A percentile compares a stretch with the other conserved stretches of the same genome.
Evolutionary conservation across 148 eudicot genomes (phyloP).

Genomic region (Tetragonia tetragonoides): DNA sequence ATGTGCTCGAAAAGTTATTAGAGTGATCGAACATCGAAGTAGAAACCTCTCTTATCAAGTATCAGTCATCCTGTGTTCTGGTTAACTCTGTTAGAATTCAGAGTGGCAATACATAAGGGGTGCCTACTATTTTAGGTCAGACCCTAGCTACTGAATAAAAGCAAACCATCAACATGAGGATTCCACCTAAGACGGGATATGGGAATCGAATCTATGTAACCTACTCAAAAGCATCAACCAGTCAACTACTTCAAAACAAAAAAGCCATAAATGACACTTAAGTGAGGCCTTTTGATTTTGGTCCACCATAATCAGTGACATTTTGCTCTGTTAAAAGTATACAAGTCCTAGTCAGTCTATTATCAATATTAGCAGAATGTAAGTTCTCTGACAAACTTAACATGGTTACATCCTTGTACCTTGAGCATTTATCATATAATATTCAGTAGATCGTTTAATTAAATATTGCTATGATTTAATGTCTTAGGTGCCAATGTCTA

Average conservation of each 20-base stretch:
- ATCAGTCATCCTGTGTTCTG: not conserved
- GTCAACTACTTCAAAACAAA: not conserved
- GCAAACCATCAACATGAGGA: not conserved
- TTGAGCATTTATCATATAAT: not conserved
- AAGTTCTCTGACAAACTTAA: not conserved
- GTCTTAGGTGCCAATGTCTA: conserved; percentile 61
- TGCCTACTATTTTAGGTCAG: not conserved
- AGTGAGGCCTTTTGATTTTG: not conserved
- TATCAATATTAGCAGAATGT: not conserved
- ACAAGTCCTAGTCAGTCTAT: not conserved
- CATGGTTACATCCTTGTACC: not conserved
- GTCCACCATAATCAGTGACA: not conserved
- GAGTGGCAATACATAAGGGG: not conserved
- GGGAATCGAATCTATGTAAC: not conserved
- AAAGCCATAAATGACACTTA: not conserved
- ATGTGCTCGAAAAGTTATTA: not conserved
- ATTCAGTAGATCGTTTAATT: not conserved
- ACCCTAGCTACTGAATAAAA: not conserved
- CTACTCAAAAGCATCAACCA: not conserved
- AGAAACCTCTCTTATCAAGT: not conserved
- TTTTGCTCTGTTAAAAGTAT: not conserved
- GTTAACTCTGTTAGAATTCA: not conserved
- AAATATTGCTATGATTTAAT: not conserved
- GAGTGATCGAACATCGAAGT: not conserved
- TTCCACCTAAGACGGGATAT: not conserved